phyloP scores from a whole-genome alignment of 2,329 filamentous ascomycete genomes.

The Graphiopsis chlorocephala region DNA sequence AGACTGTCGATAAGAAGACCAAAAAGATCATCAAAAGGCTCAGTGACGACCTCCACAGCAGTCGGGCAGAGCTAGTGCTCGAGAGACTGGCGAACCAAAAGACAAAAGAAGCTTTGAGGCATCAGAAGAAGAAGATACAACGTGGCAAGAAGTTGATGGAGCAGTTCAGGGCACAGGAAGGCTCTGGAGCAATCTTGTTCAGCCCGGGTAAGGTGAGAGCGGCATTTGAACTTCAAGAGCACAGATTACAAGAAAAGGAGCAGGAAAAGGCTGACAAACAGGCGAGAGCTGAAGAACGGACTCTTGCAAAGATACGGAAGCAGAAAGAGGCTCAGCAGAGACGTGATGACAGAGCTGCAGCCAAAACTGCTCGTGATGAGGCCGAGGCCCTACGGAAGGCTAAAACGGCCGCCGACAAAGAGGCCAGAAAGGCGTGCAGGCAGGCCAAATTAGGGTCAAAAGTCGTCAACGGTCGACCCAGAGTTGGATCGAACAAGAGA shows the following conservation, averaged over 20 bases:
- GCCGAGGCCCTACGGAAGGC: not conserved
- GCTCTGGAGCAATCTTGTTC: not conserved
- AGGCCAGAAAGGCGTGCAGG: not conserved
- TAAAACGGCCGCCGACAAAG: not conserved
- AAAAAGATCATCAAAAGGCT: not conserved
- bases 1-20: not conserved
- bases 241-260: not conserved
- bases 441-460: not conserved
- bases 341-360: not conserved
- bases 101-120: not conserved
- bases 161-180: not conserved
- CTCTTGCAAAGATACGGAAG: not conserved
- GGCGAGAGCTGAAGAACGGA: not conserved
- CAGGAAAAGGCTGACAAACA: not conserved
- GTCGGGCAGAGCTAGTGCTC: not conserved
- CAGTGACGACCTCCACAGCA: not conserved
- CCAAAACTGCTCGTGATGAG: not conserved
- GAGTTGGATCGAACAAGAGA: not conserved
- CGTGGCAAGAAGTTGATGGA: not conserved
- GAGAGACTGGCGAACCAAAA: not conserved
- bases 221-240: not conserved
- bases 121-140: slow-evolving; percentile 6
- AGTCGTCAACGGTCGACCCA: too few species aligned
- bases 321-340: not conserved
- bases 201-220: not conserved